Conservation (phyloP, 2,329 filamentous ascomycete species). For the Beauveria brongniartii region DNA sequence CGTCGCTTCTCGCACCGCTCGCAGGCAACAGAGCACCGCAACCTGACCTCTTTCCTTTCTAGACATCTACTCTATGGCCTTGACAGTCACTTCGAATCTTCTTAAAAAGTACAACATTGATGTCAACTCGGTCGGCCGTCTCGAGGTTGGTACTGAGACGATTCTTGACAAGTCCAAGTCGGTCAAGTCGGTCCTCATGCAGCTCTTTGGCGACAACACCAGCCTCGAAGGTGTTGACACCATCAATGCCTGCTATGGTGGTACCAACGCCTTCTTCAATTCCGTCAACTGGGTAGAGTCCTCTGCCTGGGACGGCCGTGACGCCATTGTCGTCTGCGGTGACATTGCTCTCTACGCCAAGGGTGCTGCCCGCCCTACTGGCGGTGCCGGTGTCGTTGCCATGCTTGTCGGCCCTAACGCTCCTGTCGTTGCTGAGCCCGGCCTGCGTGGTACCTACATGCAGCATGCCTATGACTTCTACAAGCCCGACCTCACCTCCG, state of each 20-base stretch:
- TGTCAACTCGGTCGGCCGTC: constrained; percentile 65
- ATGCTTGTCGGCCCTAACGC: constrained; percentile 73
- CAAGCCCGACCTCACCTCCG: constrained; percentile 81
- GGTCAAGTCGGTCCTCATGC: constrained; percentile 82
- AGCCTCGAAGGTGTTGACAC: constrained; percentile 79
- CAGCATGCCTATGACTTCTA: constrained; percentile 83
- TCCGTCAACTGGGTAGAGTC: constrained; percentile 79
- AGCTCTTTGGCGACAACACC: constrained; percentile 76
- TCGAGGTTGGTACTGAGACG: constrained; percentile 82
- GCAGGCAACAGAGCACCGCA: not conserved
- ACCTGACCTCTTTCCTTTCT: constrained; percentile 14
- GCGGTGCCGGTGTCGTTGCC: constrained; percentile 71
- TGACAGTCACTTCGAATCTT: constrained; percentile 70
- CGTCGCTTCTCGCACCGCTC: constrained; percentile 8
- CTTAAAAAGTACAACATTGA: constrained; percentile 80
- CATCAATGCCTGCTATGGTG: constrained; percentile 79
- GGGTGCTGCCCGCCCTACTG: constrained; percentile 72
- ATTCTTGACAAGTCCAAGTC: constrained; percentile 86
- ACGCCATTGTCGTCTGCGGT: constrained; percentile 71
- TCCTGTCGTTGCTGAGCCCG: constrained; percentile 68
- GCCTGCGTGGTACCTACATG: constrained; percentile 73
- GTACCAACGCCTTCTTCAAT: constrained; percentile 80
- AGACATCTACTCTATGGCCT: constrained; percentile 84
- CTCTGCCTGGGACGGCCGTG: constrained; percentile 76
- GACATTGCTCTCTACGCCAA: constrained; percentile 84